A percentile compares a stretch with the other conserved stretches of the same genome.
Conservation (phyloP, 129 eudicot species). For the Deinandra increscens region DNA sequence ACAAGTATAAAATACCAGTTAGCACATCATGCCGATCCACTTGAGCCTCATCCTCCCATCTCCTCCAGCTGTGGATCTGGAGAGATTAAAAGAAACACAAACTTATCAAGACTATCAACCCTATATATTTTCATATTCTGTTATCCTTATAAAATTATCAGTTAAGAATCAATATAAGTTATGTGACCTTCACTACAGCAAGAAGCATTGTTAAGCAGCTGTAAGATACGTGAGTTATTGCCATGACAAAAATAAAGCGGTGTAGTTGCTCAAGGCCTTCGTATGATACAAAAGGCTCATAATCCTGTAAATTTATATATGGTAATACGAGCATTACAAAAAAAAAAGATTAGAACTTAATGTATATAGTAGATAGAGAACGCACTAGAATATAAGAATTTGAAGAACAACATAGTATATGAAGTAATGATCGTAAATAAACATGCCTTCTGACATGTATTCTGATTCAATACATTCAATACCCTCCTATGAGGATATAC, state of each 20-base stretch:
- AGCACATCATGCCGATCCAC: conserved; percentile 69
- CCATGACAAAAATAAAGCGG: conserved; percentile 96
- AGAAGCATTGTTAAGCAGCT: conserved; percentile 99
- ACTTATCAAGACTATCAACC: not conserved
- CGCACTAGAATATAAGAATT: not conserved
- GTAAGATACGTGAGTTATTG: conserved; percentile 86
- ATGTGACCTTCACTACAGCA: conserved; percentile 87
- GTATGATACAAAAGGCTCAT: conserved; percentile 94
- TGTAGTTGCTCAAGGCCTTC: conserved; percentile 99
- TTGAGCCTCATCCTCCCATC: conserved; percentile 96
- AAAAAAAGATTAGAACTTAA: not conserved
- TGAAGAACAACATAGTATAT: not conserved
- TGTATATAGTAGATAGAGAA: not conserved
- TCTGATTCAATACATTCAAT: conserved; percentile 51
- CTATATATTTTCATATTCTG: not conserved
- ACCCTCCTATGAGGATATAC: conserved; percentile 57
- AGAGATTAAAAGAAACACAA: conserved; percentile 2
- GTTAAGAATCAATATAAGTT: conserved; percentile 20
- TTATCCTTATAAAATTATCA: not conserved
- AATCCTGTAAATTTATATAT: conserved; percentile 40
- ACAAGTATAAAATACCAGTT: conserved; percentile 55
- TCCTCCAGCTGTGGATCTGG: conserved; percentile 95
- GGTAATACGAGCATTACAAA: not conserved
- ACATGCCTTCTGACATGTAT: conserved; percentile 67
- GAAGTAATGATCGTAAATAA: conserved; percentile 1